Percentiles rank a stretch among this genome's conserved stretches.
Evolutionary conservation across 352 stramenopile species (phyloP).

Genomic region (Pythium sukuiense): DNA sequence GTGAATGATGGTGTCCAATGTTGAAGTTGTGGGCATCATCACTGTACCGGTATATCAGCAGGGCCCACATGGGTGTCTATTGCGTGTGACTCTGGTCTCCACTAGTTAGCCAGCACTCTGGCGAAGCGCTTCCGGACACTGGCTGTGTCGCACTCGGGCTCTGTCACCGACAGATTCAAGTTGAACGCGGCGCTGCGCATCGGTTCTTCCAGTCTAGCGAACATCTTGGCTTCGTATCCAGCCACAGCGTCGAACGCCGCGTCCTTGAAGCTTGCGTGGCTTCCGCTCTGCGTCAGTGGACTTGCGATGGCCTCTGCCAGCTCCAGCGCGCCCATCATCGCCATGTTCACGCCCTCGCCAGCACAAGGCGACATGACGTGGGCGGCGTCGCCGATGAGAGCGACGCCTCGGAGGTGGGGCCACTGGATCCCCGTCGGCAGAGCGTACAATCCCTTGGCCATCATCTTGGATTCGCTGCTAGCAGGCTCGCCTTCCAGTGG

Average conservation of each 20-base stretch:
- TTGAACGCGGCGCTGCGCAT: slow-evolving; percentile 17
- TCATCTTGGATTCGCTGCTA: background rate
- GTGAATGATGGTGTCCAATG: too few relatives aligned
- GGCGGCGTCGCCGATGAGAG: slow-evolving; percentile 35
- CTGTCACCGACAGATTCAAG: slow-evolving; percentile 17
- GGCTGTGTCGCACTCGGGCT: background rate
- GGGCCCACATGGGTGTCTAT: too few relatives aligned
- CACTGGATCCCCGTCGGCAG: slow-evolving; percentile 19
- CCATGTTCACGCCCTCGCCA: slow-evolving; percentile 35
- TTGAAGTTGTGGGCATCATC: too few relatives aligned
- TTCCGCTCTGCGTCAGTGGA: background rate
- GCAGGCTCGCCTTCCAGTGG: background rate
- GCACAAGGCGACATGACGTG: slow-evolving; percentile 42
- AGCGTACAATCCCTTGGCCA: slow-evolving; percentile 13
- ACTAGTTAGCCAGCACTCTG: background rate
- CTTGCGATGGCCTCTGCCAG: slow-evolving; percentile 14
- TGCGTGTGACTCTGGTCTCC: too few relatives aligned
- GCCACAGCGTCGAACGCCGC: slow-evolving; percentile 9
- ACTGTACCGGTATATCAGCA: too few relatives aligned
- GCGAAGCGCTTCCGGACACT: background rate
- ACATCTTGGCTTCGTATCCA: slow-evolving; percentile 21
- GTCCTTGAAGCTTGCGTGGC: background rate
- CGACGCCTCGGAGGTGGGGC: slow-evolving; percentile 20
- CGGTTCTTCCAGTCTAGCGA: slow-evolving; percentile 3
- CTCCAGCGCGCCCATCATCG: slow-evolving; percentile 28